Base-by-base conservation (phyloP, 768 basidiomycete species). In the Multifurca ochricompacta region DNA sequence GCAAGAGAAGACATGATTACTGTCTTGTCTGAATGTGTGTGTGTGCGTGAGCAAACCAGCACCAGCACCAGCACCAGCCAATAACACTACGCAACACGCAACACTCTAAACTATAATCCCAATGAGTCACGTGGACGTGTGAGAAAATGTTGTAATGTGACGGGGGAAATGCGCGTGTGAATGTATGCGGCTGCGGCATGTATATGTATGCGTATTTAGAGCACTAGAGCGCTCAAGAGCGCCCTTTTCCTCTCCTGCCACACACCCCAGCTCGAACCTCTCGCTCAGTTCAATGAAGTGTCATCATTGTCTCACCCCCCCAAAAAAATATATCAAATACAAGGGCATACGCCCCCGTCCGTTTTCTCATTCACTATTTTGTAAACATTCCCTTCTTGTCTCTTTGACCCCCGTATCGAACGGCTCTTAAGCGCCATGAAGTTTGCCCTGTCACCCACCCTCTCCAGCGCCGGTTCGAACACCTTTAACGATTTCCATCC, bases 1-100 rank as follows among this genome's bases (percentile, higher is more conserved):
- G 51, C 45, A 13, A 57, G 56, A 21, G 56, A 57, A 28, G 55
- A 56, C 41, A 49, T 49, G 6, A 28, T 30, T 25, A 14, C 28
- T 6, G 41, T 21, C n/a, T 34, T 6, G 45, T 7, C 28, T 9
- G 28, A 41, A 13, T n/a, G n/a, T n/a, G n/a, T n/a, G n/a, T n/a
- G n/a, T n/a, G n/a, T n/a, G n/a, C n/a, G n/a, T n/a, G n/a, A n/a
- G n/a, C n/a, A n/a, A n/a, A n/a, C n/a, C n/a, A n/a, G n/a, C n/a
- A n/a, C n/a, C n/a, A n/a, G n/a, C n/a, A n/a, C n/a, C n/a, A n/a
- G n/a, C n/a, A n/a, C n/a, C n/a, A n/a, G n/a, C n/a, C n/a, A n/a
- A n/a, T n/a, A n/a, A n/a, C n/a, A n/a, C n/a, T n/a, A n/a, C n/a
- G n/a, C n/a, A n/a, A n/a, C n/a, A n/a, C n/a, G n/a, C n/a, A n/a